Conservation (phyloP, 345 rosid species). For the Eucalyptus globulus region DNA sequence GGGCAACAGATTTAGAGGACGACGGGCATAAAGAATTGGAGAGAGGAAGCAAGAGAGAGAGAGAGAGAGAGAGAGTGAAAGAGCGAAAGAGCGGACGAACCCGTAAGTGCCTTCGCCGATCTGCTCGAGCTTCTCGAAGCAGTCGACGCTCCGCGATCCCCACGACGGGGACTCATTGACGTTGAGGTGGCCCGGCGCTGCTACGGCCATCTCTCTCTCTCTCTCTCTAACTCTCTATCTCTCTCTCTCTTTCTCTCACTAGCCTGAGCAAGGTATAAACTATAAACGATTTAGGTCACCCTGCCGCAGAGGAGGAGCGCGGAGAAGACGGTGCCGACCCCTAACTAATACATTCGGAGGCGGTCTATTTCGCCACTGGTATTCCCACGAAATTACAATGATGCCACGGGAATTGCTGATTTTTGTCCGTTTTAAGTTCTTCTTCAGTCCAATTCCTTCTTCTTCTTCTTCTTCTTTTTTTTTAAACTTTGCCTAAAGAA, state of each 20-base stretch:
- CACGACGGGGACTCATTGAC: slow-evolving; percentile 31
- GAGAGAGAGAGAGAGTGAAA: neutral
- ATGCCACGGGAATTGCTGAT: neutral
- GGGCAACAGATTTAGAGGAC: neutral
- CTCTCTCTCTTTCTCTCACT: neutral
- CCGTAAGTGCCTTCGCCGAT: slow-evolving; percentile 60
- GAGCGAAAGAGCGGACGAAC: neutral
- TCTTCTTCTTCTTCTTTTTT: neutral
- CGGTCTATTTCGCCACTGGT: neutral
- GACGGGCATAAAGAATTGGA: neutral
- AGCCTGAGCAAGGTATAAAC: too few relatives aligned
- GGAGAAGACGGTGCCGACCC: neutral
- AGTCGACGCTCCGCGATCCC: slow-evolving; percentile 53
- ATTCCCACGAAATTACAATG: neutral
- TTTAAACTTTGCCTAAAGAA: neutral
- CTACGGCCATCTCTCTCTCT: slow-evolving; percentile 22
- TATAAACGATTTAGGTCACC: neutral
- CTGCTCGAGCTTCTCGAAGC: slow-evolving; percentile 51
- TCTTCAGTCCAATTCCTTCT: neutral
- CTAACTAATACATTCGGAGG: neutral
- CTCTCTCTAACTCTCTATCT: neutral
- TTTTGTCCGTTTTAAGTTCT: neutral
- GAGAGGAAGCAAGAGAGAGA: neutral
- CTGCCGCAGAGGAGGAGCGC: neutral
- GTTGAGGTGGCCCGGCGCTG: slow-evolving; percentile 41